These are phyloP conservation scores for Diaporthe citri DNA, from an alignment of 2,329 filamentous ascomycete species.

Conservation along the genomic window DNA sequence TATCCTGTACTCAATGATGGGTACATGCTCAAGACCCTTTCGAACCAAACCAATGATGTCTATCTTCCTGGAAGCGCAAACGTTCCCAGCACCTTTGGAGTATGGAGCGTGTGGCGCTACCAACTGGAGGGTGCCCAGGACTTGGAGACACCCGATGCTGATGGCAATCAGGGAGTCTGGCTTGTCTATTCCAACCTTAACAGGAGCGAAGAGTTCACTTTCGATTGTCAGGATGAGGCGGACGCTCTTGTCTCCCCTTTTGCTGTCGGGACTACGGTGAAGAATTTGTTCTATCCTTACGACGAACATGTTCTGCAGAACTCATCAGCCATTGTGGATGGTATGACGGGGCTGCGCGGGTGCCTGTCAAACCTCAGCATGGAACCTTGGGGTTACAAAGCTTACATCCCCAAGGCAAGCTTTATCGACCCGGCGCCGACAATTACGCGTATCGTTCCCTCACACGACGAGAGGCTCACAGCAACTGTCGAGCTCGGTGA, in stretches of 20 bases:
- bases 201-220: constrained; percentile 63
- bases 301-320: constrained; percentile 65
- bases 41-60: constrained; percentile 59
- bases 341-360: constrained; percentile 62
- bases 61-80: constrained; percentile 53
- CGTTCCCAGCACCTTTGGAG: constrained; percentile 54
- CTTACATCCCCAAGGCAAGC: constrained; percentile 66
- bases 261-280: constrained; percentile 65
- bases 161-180: constrained; percentile 55
- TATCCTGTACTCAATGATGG: constrained; percentile 72
- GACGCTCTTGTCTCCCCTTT: constrained; percentile 70
- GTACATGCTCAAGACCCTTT: constrained; percentile 65
- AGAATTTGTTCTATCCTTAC: constrained; percentile 73
- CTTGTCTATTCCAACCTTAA: constrained; percentile 64
- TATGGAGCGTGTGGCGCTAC: constrained; percentile 71
- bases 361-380: constrained; percentile 67
- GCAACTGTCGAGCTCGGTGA: constrained; percentile 53
- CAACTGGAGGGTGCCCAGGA: constrained; percentile 63
- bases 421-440: constrained; percentile 67
- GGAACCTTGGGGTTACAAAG: constrained; percentile 68
- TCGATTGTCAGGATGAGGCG: constrained; percentile 63
- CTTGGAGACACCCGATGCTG: constrained; percentile 56
- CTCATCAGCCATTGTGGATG: constrained; percentile 59
- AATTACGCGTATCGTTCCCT: constrained; percentile 71
- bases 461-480: constrained; percentile 63